phyloP scores from a whole-genome alignment of 2,329 filamentous ascomycete species.

The Huntiella abstrusa region DNA sequence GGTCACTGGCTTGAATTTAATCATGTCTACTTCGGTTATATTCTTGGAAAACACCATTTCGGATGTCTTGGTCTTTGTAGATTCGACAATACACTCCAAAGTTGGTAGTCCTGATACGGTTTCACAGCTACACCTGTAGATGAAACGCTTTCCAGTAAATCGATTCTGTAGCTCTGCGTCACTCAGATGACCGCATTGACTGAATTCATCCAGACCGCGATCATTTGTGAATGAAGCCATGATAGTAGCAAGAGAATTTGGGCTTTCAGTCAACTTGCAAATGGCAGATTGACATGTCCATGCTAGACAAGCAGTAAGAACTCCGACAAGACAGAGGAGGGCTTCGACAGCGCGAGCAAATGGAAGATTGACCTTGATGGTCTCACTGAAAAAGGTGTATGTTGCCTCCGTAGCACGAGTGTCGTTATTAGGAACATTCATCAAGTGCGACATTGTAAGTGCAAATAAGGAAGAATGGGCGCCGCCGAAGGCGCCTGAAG shows the following conservation, averaged over 20 bases:
- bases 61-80: no score
- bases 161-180: background rate
- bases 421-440: no score
- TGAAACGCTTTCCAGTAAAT: conserved; percentile 11
- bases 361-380: no score
- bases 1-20: background rate
- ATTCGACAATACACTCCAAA: background rate
- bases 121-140: conserved; percentile 11
- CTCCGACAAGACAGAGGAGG: conserved; percentile 14
- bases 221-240: conserved; percentile 14
- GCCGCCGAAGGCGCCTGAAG: no score
- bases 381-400: no score
- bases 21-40: background rate
- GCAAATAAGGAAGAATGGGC: no score
- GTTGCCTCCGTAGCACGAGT: no score
- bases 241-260: conserved; percentile 15
- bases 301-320: conserved; percentile 12
- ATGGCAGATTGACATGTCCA: conserved; percentile 9
- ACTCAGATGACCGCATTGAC: conserved; percentile 1
- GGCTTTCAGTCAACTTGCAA: conserved; percentile 14
- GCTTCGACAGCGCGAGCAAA: conserved; percentile 14
- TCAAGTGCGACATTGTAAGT: no score
- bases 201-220: conserved; percentile 5
- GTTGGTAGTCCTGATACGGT: background rate
- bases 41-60: no score